A percentile compares a stretch with the other conserved stretches of the same genome.
Conservation (phyloP, 352 stramenopile species). For the Globisporangium cylindrosporum region DNA sequence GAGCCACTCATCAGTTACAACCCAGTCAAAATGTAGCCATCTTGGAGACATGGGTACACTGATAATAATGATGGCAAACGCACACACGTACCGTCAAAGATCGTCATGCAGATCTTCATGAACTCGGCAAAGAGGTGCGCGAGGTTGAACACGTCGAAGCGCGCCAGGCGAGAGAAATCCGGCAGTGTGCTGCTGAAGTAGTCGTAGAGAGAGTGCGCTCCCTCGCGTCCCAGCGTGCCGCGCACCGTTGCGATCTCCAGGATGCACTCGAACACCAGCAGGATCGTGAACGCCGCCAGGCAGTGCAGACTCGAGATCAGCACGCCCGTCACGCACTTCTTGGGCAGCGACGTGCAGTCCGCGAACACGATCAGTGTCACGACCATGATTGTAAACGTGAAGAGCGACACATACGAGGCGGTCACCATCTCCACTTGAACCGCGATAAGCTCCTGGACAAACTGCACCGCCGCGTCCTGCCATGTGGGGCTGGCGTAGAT, state of each 20-base stretch:
- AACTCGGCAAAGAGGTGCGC: conserved; percentile 61
- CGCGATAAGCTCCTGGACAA: conserved; percentile 49
- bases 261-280: conserved; percentile 80
- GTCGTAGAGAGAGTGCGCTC: conserved; percentile 68
- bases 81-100: conserved; percentile 67
- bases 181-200: conserved; percentile 79
- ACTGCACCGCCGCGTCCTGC: conserved; percentile 35
- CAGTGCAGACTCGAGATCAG: conserved; percentile 55
- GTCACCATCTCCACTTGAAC: conserved; percentile 72
- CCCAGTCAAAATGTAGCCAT: conserved; percentile 11
- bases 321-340: conserved; percentile 51
- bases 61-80: background rate
- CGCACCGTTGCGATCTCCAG: conserved; percentile 69
- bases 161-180: conserved; percentile 56
- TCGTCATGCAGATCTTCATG: conserved; percentile 76
- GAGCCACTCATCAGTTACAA: conserved; percentile 6
- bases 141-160: conserved; percentile 67
- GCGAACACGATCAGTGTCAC: conserved; percentile 62
- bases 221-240: conserved; percentile 58
- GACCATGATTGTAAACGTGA: conserved; percentile 56
- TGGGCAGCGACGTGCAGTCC: conserved; percentile 65
- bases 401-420: conserved; percentile 71
- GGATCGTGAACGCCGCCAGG: conserved; percentile 62
- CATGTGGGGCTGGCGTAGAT: conserved; percentile 65
- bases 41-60: background rate